Base-by-base conservation (phyloP, 1,284 basidiomycete genomes). In the Cerrena zonata region DNA sequence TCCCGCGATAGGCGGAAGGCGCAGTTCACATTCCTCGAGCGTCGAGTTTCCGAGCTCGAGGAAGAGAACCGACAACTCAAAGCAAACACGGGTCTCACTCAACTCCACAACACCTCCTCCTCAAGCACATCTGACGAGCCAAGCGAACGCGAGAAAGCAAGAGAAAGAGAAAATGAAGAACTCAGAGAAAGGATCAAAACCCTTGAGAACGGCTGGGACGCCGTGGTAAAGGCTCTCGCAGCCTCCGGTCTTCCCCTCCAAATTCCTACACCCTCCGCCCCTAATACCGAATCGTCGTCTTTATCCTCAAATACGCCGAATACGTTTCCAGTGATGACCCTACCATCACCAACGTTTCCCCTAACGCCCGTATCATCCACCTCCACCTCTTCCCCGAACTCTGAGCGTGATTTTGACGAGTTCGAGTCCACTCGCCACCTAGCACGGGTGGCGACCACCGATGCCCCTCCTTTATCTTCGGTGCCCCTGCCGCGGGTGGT, bases 401-500 rank as follows among this genome's bases (percentile, higher is more conserved):
- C 63, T 22, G 51, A 54, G 41, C 53, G 56, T 50, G 56, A 65
- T 57, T 58, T 66, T 62, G 68, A 65, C 50, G 66, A 68, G 60
- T 67, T 68, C 66, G 76, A 83, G 66, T 72, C 85, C 81, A 86
- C 88, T 91, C 81, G 88, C 88, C 89, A 91, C 83, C 84, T 86
- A 85, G 88, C 88, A 91, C 87, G 88, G 88, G 84, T 91, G 89
- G 88, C 79, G 88, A 82, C 75, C 81, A 78, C 77, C 74, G 76
- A 72, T 67, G 70, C 67, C 65, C 69, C 75, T 69, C 65, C 69
- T 72, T 67, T 71, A 65, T 65, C 75, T 64, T 69, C 75, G 76
- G 76, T 80, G 81, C 74, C 88, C 88, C 85, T 83, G 88, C 88
- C 90, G 88, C 88, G 87, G 88, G 87, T 87, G 84, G 81, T 69